Evolutionary conservation across 306 rosid species (phyloP).

Genomic region (Macrotyloma uniflorum): DNA sequence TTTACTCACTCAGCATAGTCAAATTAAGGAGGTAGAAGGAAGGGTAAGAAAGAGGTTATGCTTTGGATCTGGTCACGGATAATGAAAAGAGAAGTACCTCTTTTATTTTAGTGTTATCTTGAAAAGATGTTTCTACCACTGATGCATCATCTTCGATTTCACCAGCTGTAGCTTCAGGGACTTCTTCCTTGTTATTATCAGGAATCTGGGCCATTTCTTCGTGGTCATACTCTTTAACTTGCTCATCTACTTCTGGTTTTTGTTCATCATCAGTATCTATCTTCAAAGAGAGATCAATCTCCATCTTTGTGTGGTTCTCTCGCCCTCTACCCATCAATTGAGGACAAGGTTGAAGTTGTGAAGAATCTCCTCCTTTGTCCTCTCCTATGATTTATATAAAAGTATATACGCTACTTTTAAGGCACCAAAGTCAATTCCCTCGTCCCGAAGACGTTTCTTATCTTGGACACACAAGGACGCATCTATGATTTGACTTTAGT

Average conservation of each 20-base stretch:
- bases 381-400: slow-evolving; percentile 37
- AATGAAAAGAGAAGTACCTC: slow-evolving; percentile 46
- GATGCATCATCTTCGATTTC: slow-evolving; percentile 70
- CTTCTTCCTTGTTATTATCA: slow-evolving; percentile 38
- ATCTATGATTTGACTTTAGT: slow-evolving; percentile 84
- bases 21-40: neutral
- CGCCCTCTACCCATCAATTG: slow-evolving; percentile 40
- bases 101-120: slow-evolving; percentile 45
- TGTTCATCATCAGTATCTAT: slow-evolving; percentile 43
- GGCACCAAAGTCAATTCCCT: slow-evolving; percentile 95
- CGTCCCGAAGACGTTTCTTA: slow-evolving; percentile 59
- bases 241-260: slow-evolving; percentile 41
- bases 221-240: slow-evolving; percentile 13
- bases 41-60: neutral
- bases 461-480: slow-evolving; percentile 74
- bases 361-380: slow-evolving; percentile 42
- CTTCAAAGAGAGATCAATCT: slow-evolving; percentile 75
- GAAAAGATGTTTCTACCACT: slow-evolving; percentile 46
- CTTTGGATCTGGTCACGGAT: neutral
- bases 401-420: slow-evolving; percentile 53
- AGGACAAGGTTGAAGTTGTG: slow-evolving; percentile 38
- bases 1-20: neutral
- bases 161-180: slow-evolving; percentile 47
- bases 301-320: slow-evolving; percentile 48
- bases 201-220: neutral